Percentiles rank a stretch among this genome's conserved stretches.
These are phyloP conservation scores for Epichloe coenophiala DNA, from an alignment of 2,329 filamentous ascomycete species.

Conservation along the genomic window DNA sequence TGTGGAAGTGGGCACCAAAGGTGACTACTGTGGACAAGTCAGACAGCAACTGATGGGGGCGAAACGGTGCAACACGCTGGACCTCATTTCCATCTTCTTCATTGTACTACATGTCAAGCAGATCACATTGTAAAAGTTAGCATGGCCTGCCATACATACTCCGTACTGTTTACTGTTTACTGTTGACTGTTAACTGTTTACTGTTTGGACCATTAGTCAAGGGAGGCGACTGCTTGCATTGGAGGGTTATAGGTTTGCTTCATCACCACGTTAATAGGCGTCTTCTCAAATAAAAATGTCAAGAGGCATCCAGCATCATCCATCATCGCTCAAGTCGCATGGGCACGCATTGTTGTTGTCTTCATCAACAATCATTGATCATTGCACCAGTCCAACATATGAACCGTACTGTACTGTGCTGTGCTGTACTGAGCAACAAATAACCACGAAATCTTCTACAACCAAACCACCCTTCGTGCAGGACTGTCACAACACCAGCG, in stretches of 20 bases:
- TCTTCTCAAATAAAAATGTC: too few relatives aligned
- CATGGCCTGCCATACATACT: neutral
- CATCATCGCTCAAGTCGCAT: too few relatives aligned
- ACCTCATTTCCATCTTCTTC: neutral
- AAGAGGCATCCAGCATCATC: too few relatives aligned
- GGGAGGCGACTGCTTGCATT: neutral
- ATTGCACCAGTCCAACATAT: constrained; percentile 2
- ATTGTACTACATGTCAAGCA: neutral
- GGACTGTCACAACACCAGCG: constrained; percentile 1
- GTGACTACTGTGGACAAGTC: constrained; percentile 43
- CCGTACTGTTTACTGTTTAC: too few relatives aligned
- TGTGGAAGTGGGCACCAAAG: constrained; percentile 48
- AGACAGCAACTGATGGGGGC: neutral
- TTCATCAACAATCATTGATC: neutral
- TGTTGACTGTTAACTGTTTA: too few relatives aligned
- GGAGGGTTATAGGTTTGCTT: too few relatives aligned
- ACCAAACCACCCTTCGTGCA: constrained; percentile 7
- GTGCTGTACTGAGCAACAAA: neutral
- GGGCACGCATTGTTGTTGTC: neutral
- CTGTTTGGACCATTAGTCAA: too few relatives aligned
- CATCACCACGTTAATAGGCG: too few relatives aligned
- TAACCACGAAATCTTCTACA: constrained; percentile 3
- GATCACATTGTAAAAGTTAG: neutral
- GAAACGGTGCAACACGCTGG: neutral
- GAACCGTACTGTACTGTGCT: constrained; percentile 1